Conservation (phyloP, 306 rosid genomes). For the Citrullus mucosospermus region DNA sequence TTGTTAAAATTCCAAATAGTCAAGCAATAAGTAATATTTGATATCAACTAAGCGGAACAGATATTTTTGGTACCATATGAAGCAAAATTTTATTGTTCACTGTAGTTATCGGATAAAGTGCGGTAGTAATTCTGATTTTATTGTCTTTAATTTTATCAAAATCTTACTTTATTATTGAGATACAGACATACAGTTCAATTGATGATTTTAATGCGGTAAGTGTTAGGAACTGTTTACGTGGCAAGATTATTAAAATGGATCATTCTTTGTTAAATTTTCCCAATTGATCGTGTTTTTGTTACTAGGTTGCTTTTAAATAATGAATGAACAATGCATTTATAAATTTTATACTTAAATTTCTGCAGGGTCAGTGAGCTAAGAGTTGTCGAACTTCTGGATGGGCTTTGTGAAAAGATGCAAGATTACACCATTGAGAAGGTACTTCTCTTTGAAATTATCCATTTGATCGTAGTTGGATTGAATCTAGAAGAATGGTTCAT, state of each 20-base stretch:
- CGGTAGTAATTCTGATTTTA: neutral
- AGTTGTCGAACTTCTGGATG: slow-evolving; percentile 88
- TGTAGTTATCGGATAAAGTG: neutral
- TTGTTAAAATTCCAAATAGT: neutral
- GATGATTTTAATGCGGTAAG: neutral
- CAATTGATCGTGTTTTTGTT: neutral
- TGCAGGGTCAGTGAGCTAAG: slow-evolving; percentile 78
- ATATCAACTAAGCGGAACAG: neutral
- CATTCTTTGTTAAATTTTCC: slow-evolving; percentile 7
- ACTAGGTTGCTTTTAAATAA: neutral
- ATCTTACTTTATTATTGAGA: neutral
- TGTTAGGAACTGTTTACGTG: neutral
- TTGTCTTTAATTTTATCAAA: neutral
- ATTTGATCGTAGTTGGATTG: neutral
- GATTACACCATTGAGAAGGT: slow-evolving; percentile 75
- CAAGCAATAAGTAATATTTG: neutral
- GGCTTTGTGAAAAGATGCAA: slow-evolving; percentile 90
- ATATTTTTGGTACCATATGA: neutral
- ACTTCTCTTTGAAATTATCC: neutral
- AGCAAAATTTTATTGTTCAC: neutral
- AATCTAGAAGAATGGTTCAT: neutral
- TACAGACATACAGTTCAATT: neutral
- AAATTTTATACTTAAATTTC: slow-evolving; percentile 4
- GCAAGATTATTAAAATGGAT: neutral
- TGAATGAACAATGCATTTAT: neutral